Base-by-base conservation (phyloP, 1,139 yeast genomes). In the Suhomyces coccinellae region DNA sequence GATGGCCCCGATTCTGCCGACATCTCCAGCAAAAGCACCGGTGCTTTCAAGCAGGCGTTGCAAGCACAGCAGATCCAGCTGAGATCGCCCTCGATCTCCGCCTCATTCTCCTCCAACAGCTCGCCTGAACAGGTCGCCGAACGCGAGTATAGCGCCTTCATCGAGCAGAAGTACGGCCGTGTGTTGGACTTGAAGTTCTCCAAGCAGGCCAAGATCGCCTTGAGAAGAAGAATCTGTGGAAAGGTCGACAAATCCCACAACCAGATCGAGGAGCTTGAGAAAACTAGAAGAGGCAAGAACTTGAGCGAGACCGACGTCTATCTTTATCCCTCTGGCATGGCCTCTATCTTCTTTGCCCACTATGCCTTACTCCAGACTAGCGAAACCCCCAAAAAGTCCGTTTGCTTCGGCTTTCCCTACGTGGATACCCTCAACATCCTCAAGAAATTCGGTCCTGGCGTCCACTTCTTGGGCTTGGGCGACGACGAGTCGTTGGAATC, bases 341-440 rank as follows among this genome's bases (percentile, higher is more conserved):
- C 97, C 2, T 74, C 96, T 1, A 87, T 93, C 36, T 93, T 86
- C 69, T 79, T 80, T 47, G 88, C 97, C 0, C 97, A 91, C 59
- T 79, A 85, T 51, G 76, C 87, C 2, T 61, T 84, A 20, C 66
- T 89, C 51, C 65, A 71, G 13, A 51, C 57, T 6, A 36, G 45
- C 6, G 48, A 48, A 10, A 56, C 63, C 0, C 71, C 73, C 33
- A 73, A 77, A 53, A 87, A 88, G 62, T 83, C 95, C 0, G 95
- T 90, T 1, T 87, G 96, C 66, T 90, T 87, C 66, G 98, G 99
- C 0, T 90, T 91, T 65, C 97, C 98, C 6, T 93, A 91, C 62
- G 95, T 88, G 26, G 99, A 93, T 61, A 91, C 98, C 0, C 72
- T 89, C 47, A 89, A 88, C 56, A 85, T 93, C 49, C 73, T 93